phyloP scores from a whole-genome alignment of 352 stramenopile species.

The Globisporangium acanthophoron region DNA sequence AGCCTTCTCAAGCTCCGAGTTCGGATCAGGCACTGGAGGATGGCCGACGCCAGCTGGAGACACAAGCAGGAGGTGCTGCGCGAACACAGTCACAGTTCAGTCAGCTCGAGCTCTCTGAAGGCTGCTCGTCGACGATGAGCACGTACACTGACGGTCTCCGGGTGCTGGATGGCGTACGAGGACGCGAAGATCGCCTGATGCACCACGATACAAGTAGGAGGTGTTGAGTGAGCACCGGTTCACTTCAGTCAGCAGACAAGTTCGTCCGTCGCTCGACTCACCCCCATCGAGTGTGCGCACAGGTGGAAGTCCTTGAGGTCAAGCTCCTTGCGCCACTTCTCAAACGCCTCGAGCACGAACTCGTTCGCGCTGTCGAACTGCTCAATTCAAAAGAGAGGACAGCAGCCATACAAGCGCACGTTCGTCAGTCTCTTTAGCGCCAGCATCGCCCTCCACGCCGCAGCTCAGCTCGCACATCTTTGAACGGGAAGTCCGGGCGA shows the following conservation, averaged over 20 bases:
- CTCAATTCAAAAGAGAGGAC: background rate
- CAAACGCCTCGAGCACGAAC: conserved; percentile 63
- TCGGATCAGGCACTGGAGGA: conserved; percentile 37
- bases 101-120: background rate
- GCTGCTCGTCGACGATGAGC: background rate
- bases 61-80: conserved; percentile 66
- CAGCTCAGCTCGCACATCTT: conserved; percentile 34
- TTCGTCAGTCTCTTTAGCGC: background rate
- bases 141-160: conserved; percentile 56
- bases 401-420: background rate
- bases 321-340: conserved; percentile 76
- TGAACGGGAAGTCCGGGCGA: conserved; percentile 64
- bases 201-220: background rate
- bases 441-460: no score
- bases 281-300: conserved; percentile 79
- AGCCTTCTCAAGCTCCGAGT: conserved; percentile 27
- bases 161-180: conserved; percentile 59
- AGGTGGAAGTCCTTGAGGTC: conserved; percentile 63
- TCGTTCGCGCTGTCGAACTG: conserved; percentile 78
- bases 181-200: conserved; percentile 77
- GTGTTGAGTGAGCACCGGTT: background rate
- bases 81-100: background rate
- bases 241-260: background rate
- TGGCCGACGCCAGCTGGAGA: conserved; percentile 67
- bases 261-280: conserved; percentile 15